phyloP scores from a whole-genome alignment of 768 basidiomycete species.

The Naganishia randhawae region DNA sequence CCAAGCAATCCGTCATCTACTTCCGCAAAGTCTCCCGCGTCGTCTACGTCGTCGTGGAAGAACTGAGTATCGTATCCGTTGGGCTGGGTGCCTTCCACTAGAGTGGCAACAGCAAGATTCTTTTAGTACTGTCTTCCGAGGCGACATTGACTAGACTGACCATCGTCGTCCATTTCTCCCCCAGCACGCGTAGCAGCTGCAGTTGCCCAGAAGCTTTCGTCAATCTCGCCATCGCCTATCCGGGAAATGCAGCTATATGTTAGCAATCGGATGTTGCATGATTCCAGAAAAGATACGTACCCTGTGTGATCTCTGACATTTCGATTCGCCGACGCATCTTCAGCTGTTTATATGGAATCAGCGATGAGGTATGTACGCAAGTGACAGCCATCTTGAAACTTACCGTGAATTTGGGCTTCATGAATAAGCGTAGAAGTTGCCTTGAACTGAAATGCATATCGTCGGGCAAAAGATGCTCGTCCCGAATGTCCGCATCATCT shows the following conservation, averaged over 20 bases:
- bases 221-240: constrained; percentile 74
- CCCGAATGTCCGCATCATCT: constrained; percentile 48
- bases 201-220: constrained; percentile 96
- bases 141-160: constrained; percentile 41
- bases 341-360: constrained; percentile 57
- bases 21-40: constrained; percentile 61
- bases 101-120: neutral
- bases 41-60: constrained; percentile 82
- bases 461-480: constrained; percentile 78
- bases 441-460: constrained; percentile 95
- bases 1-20: constrained; percentile 56
- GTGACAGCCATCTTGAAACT: constrained; percentile 40
- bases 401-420: constrained; percentile 93
- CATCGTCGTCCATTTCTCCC: constrained; percentile 58
- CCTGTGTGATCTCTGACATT: constrained; percentile 23
- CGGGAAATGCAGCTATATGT: neutral
- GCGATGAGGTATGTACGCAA: neutral
- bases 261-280: neutral
- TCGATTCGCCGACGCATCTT: constrained; percentile 73
- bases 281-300: neutral
- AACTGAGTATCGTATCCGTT: constrained; percentile 92
- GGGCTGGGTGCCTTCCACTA: constrained; percentile 37
- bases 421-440: constrained; percentile 83
- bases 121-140: neutral
- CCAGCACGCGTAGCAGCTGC: constrained; percentile 74